Evolutionary conservation across 495 filamentous ascomycete species (phyloP).

Genomic region (Talaromyces wortmannii): DNA sequence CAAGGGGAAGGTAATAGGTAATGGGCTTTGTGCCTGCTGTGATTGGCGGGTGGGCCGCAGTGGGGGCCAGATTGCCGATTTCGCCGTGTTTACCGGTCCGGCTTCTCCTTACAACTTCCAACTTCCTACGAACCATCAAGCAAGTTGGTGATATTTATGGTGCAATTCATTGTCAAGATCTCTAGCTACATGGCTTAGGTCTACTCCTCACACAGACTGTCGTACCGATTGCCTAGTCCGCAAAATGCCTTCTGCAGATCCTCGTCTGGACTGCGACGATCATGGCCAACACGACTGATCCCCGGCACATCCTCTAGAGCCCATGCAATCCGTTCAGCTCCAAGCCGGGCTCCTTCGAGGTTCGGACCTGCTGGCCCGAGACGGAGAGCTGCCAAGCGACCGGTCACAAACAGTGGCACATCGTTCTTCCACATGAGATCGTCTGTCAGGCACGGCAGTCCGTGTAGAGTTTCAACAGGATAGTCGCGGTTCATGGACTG

Average conservation of each 20-base stretch:
- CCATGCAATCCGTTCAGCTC: constrained; percentile 57
- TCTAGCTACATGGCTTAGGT: too few relatives aligned
- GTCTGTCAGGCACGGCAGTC: constrained; percentile 55
- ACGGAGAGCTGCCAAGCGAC: constrained; percentile 48
- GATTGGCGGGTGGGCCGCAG: neutral
- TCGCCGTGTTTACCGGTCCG: neutral
- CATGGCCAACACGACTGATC: neutral
- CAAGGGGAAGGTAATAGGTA: neutral
- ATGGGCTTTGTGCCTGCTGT: neutral
- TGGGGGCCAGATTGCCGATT: neutral
- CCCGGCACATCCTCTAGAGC: constrained; percentile 45
- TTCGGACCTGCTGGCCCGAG: constrained; percentile 57
- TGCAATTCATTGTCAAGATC: too few relatives aligned
- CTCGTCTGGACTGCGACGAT: constrained; percentile 2
- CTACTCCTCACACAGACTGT: neutral
- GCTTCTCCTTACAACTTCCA: neutral
- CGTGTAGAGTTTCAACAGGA: constrained; percentile 44
- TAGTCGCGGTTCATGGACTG: constrained; percentile 41
- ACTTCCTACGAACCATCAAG: too few relatives aligned
- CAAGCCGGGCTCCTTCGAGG: constrained; percentile 55
- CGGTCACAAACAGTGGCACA: constrained; percentile 56
- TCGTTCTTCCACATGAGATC: constrained; percentile 56
- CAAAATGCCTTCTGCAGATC: constrained; percentile 21
- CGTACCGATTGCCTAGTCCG: constrained; percentile 28
- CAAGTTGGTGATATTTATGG: too few relatives aligned